Evolutionary conservation across 805 yeast genomes (phyloP), one percentile per base, ranked within the genome.

Genomic region (Wickerhamomyces subpelliculosus): DNA sequence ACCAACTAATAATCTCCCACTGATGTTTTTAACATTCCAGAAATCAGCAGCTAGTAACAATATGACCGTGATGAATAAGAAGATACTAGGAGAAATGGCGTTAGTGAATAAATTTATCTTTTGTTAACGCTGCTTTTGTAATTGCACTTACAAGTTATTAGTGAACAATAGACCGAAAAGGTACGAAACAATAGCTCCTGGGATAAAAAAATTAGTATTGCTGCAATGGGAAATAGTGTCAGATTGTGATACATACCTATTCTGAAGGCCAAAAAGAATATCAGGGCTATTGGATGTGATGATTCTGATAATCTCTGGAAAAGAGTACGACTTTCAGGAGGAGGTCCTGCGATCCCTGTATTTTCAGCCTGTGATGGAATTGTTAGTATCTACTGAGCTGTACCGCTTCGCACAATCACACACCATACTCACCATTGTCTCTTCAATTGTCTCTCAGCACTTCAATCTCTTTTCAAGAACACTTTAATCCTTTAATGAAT

Each of bases 1-100:
- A 0, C 97, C 97, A 5, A 93, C 97, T 39, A 90, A 61, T 40
- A 86, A 71, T 41, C 97, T 67, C 1, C 98, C 98, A 17, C 95
- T 70, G 20, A 90, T 84, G 60, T 90, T 90, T 56, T 90, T 93
- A 19, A 86, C 78, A 54, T 85, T 83, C 94, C 97, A 90, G 54
- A 90, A 90, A 58, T 90, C 98, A 1, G 87, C 86, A 0, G 96
- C 84, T 17, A 86, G 69, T 16, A 88, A 63, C 14, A 93, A 64
- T 2, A 89, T 76, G 18, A 87, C 79, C 6, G 78, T 58, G 13
- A 90, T 88, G 67, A 93, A 90, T 51, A 86, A 77, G 29, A 86
- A 66, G 12, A 85, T 81, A 54, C 69, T 62, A 40, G n/a, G n/a
- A n/a, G n/a, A n/a, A n/a, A n/a, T 37, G 4, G 4, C 2, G 19